Conservation (phyloP, 2,329 filamentous ascomycete species). For the Aspergillus awamori region DNA sequence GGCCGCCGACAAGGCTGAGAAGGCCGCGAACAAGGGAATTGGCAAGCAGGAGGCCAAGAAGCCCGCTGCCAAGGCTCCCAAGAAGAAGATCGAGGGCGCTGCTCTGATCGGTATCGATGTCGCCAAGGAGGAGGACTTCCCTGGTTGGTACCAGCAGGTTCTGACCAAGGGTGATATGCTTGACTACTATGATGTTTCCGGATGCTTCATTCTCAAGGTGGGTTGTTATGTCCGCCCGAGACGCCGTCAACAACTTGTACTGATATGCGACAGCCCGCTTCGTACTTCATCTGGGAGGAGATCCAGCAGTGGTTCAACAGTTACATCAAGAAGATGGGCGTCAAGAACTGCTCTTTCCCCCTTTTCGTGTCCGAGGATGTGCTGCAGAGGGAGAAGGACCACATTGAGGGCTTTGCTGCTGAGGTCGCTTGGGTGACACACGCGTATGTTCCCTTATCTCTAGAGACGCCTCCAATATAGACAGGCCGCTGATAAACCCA, state of each 20-base stretch:
- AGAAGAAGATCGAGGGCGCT: constrained; percentile 62
- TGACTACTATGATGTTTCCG: constrained; percentile 97
- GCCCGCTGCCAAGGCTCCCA: constrained; percentile 43
- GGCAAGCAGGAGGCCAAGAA: constrained; percentile 51
- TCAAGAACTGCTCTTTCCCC: constrained; percentile 95
- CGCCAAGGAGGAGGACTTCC: constrained; percentile 82
- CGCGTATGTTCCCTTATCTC: constrained; percentile 38
- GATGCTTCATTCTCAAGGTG: constrained; percentile 90
- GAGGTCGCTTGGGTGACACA: constrained; percentile 57
- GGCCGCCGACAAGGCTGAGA: constrained; percentile 41
- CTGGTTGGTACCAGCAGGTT: constrained; percentile 96
- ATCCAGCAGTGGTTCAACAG: constrained; percentile 61
- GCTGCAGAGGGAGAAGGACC: constrained; percentile 83
- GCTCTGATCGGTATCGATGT: constrained; percentile 84
- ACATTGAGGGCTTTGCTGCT: constrained; percentile 97
- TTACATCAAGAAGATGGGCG: constrained; percentile 85
- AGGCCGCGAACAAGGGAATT: constrained; percentile 48
- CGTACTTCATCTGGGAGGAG: constrained; percentile 69
- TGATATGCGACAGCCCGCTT: constrained; percentile 55
- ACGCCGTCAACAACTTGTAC: neutral
- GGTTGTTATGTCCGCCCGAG: constrained; percentile 1
- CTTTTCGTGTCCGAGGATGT: constrained; percentile 94
- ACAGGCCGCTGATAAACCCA: constrained; percentile 24
- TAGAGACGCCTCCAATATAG: neutral
- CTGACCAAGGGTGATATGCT: constrained; percentile 97